Evolutionary conservation across 306 rosid species (phyloP), one percentile per base, ranked within the genome.

Genomic region (Casuarina cunninghamiana): DNA sequence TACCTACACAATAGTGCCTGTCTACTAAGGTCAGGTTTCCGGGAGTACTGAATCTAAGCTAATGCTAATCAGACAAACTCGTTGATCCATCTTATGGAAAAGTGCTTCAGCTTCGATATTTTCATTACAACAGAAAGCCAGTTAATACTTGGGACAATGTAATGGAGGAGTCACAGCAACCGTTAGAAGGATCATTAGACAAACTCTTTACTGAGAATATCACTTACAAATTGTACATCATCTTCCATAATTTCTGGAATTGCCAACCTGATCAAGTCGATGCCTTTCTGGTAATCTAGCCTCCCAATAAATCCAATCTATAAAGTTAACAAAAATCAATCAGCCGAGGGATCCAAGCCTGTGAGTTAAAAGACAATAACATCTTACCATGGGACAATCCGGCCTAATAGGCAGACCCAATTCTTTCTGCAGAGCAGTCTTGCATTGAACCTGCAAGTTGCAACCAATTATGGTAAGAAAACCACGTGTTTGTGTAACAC

Each of bases 251-350:
- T 79, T 81, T 87, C 93, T 12, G 97, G 95, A 61, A 73, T 84
- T 46, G 91, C 91, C 65, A 26, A 43, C 75, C 79, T 88, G 81
- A 93, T 93, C 86, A 91, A 68, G 83, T 89, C 91, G 32, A 93
- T 93, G 63, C 98, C 98, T 80, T 93, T 93, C 87, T 93, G 98
- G 90, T 88, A 83, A 81, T 93, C 98, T 71, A 93, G 83, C 73
- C 97, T 79, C 79, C 98, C 98, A 72, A 93, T 78, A 82, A 93
- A 93, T 79, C 98, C 98, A 83, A 93, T 88, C 98, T 93, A 84
- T 79, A 69, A 74, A 68, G 78, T 74, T 75, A 81, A 81, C 74
- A 37, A 71, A 8, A 41, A 66, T 81, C 58, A 82, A 77, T 55
- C 60, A 60, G 57, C 66, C 72, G 69, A 77, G 49, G 58, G 62